phyloP scores from a whole-genome alignment of 2,329 filamentous ascomycete species.

The Verticillium klebahnii region DNA sequence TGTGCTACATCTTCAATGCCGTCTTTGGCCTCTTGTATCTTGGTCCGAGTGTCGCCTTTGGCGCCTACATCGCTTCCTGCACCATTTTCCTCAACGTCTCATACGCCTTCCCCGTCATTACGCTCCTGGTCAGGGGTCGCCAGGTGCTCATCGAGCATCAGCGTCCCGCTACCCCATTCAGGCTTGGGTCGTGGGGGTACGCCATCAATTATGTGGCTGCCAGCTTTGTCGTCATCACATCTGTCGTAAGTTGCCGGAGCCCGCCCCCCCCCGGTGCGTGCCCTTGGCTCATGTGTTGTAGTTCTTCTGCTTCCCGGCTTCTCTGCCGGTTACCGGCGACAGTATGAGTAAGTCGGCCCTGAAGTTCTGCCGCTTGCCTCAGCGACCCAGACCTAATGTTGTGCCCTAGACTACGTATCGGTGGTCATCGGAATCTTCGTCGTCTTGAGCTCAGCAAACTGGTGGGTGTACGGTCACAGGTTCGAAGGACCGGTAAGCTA shows the following conservation, averaged over 20 bases:
- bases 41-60: conserved; percentile 40
- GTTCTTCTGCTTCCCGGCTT: conserved; percentile 27
- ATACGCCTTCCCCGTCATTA: conserved; percentile 36
- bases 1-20: conserved; percentile 36
- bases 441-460: not conserved
- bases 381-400: not conserved
- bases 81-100: conserved; percentile 42
- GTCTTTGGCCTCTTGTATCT: conserved; percentile 41
- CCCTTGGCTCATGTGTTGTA: conserved; percentile 5
- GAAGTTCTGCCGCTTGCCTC: not conserved
- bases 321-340: conserved; percentile 21
- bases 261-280: not conserved
- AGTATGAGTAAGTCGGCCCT: conserved; percentile 21
- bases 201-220: conserved; percentile 25
- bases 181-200: conserved; percentile 23
- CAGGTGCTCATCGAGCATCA: conserved; percentile 21
- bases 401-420: conserved; percentile 26
- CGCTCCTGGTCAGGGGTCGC: conserved; percentile 30
- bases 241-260: conserved; percentile 20
- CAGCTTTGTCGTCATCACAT: conserved; percentile 32
- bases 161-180: conserved; percentile 19
- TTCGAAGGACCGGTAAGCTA: conserved; percentile 3
- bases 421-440: conserved; percentile 30
- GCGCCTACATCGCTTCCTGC: conserved; percentile 38
- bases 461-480: conserved; percentile 1